Conservation (phyloP, 2,329 filamentous ascomycete genomes). For the Xylariaceae sp. region DNA sequence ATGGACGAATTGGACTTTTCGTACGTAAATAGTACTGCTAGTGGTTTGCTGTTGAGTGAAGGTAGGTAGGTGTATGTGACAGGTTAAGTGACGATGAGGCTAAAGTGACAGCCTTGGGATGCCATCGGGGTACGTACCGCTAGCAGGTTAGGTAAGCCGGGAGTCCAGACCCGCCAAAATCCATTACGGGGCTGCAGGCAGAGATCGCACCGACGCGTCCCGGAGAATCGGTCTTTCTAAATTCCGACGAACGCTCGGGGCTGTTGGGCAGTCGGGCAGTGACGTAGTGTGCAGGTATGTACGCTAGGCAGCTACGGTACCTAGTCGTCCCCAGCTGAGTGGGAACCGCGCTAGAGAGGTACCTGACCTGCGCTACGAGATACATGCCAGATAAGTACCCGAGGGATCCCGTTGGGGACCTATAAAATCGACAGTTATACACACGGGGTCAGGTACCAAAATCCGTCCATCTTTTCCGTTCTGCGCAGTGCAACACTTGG, state of each 20-base stretch:
- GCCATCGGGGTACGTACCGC: neutral
- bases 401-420: neutral
- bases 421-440: neutral
- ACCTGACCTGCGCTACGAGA: neutral
- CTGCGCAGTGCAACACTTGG: neutral
- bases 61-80: neutral
- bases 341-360: neutral
- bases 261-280: neutral
- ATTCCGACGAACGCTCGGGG: slow-evolving; percentile 16
- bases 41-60: neutral
- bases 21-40: neutral
- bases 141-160: neutral
- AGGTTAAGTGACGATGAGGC: slow-evolving; percentile 16
- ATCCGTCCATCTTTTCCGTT: too few species aligned
- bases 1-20: neutral
- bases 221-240: slow-evolving; percentile 24
- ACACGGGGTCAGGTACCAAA: neutral
- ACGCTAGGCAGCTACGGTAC: neutral
- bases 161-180: too few species aligned
- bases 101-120: slow-evolving; percentile 15
- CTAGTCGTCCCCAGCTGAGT: neutral
- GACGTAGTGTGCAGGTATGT: neutral
- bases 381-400: neutral
- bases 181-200: slow-evolving; percentile 20
- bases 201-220: slow-evolving; percentile 25